Evolutionary conservation across 2,329 filamentous ascomycete species (phyloP).

Genomic region (Venturia nashicola): DNA sequence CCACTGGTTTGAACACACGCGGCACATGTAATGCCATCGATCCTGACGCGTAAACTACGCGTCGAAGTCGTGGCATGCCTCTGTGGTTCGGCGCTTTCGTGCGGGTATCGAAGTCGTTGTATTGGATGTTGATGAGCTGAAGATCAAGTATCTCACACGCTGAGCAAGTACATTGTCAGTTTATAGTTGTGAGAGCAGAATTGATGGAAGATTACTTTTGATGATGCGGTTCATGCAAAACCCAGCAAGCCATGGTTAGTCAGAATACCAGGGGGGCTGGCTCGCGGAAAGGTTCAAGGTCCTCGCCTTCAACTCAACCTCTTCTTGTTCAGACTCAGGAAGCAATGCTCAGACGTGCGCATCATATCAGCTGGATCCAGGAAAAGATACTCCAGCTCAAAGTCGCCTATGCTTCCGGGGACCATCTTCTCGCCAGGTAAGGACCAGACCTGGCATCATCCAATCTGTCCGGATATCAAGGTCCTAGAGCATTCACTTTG

Average conservation of each 20-base stretch:
- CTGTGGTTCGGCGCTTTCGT: not conserved
- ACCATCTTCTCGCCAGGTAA: no score
- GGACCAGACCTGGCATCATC: no score
- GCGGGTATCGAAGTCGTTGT: not conserved
- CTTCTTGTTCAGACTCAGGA: no score
- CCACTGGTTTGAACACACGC: no score
- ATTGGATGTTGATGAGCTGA: slow-evolving; percentile 1
- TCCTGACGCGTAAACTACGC: not conserved
- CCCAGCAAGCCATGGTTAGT: slow-evolving; percentile 6
- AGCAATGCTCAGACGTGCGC: no score
- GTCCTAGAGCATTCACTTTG: no score
- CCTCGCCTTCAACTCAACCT: no score
- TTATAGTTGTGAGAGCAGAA: not conserved
- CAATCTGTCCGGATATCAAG: no score
- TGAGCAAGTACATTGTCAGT: not conserved
- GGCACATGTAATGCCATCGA: not conserved
- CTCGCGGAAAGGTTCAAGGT: no score
- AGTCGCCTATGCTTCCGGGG: no score
- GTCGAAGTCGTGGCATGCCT: not conserved
- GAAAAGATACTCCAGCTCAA: no score
- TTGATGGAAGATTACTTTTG: not conserved
- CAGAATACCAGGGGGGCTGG: not conserved
- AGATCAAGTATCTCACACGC: slow-evolving; percentile 3
- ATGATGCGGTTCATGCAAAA: not conserved
- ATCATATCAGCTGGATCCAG: no score